A percentile compares a stretch with the other conserved stretches of the same genome.
phyloP scores from a whole-genome alignment of 2,329 filamentous ascomycete genomes.

The Aspergillus hiratsukae region DNA sequence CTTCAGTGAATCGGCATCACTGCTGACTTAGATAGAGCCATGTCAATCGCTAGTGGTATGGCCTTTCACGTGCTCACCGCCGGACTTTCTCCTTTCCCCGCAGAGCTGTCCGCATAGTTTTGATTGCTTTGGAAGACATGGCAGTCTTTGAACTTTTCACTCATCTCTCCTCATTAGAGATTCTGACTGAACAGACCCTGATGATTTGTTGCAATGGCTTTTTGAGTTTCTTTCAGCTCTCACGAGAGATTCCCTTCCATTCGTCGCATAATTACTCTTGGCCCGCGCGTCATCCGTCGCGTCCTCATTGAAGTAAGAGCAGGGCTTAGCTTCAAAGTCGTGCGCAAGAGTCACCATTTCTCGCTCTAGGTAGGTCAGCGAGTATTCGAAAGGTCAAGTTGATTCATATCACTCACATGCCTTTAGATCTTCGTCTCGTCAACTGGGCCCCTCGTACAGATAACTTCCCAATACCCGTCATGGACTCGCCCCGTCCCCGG shows the following conservation, averaged over 20 bases:
- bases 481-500: not conserved
- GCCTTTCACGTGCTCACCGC: not conserved
- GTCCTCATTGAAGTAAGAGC: not conserved
- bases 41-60: not conserved
- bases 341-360: not conserved
- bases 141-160: not conserved
- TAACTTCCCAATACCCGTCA: not conserved
- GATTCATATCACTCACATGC: not conserved
- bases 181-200: not conserved
- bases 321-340: not conserved
- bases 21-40: not conserved
- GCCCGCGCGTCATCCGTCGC: not conserved
- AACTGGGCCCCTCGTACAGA: not conserved
- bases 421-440: not conserved
- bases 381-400: not conserved
- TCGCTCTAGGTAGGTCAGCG: not conserved
- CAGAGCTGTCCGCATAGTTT: not conserved
- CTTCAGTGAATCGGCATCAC: not conserved
- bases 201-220: not conserved
- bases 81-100: not conserved
- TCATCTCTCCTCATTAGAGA: not conserved
- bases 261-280: not conserved
- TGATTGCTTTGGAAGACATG: not conserved
- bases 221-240: not conserved
- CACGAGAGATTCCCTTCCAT: not conserved